Evolutionary conservation across 2,329 filamentous ascomycete genomes (phyloP).

Genomic region (Anisogramma anomala): DNA sequence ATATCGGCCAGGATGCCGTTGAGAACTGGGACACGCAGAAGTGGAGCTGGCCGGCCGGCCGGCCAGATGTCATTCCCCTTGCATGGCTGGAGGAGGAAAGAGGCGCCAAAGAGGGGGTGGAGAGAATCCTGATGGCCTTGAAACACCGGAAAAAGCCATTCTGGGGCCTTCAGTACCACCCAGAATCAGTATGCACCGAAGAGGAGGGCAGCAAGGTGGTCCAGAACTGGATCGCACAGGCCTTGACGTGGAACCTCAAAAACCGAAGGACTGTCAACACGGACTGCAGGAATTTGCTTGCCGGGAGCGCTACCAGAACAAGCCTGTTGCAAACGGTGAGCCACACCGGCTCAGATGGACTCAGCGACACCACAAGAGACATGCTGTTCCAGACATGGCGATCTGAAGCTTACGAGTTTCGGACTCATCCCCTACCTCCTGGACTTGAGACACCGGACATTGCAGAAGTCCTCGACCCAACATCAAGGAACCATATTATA

Average conservation of each 20-base stretch:
- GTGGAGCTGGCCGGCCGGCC: conserved; percentile 27
- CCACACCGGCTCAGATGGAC: not conserved
- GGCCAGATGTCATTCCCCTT: conserved; percentile 40
- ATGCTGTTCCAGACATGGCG: conserved; percentile 14
- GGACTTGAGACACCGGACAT: conserved; percentile 42
- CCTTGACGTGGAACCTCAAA: conserved; percentile 45
- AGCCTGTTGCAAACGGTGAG: conserved; percentile 23
- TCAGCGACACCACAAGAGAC: conserved; percentile 13
- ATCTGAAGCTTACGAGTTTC: conserved; percentile 18
- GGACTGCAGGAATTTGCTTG: conserved; percentile 15
- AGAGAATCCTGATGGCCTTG: conserved; percentile 64
- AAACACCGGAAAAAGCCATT: conserved; percentile 59
- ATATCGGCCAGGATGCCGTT: conserved; percentile 38
- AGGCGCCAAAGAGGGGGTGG: conserved; percentile 23
- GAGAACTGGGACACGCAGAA: conserved; percentile 26
- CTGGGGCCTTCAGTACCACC: conserved; percentile 84
- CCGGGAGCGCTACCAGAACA: conserved; percentile 23
- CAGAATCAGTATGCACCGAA: conserved; percentile 78
- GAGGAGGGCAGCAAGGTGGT: conserved; percentile 52
- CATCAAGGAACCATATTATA: conserved; percentile 36
- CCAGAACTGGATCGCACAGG: conserved; percentile 62
- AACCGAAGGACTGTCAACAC: conserved; percentile 16
- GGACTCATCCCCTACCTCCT: conserved; percentile 31
- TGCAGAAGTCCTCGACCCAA: conserved; percentile 36
- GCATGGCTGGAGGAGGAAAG: conserved; percentile 48